Percentiles rank a stretch among this genome's conserved stretches.
phyloP scores from a whole-genome alignment of 805 yeast genomes.

The Starmerella kuoi region DNA sequence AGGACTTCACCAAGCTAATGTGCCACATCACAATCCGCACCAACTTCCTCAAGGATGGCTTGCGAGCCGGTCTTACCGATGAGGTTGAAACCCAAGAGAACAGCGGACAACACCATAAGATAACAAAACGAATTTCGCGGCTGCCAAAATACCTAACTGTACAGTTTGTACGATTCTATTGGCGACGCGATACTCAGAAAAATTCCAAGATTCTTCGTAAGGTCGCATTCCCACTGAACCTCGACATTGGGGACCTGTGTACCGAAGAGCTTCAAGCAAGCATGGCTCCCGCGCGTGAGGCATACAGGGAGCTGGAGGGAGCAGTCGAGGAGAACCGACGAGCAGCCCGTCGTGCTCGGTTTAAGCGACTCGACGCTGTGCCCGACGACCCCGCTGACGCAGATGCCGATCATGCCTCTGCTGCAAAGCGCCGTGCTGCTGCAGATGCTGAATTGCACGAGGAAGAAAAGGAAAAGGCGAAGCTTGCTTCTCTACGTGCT shows the following conservation, averaged over 20 bases:
- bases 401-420: constrained; percentile 18
- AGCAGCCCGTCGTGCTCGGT: constrained; percentile 53
- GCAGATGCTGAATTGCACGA: constrained; percentile 16
- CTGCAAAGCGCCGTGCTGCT: constrained; percentile 17
- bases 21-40: constrained; percentile 77
- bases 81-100: constrained; percentile 50
- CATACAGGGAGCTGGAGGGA: constrained; percentile 62
- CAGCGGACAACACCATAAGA: constrained; percentile 57
- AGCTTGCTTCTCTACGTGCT: constrained; percentile 21
- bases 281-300: constrained; percentile 63
- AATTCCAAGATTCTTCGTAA: constrained; percentile 89
- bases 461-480: constrained; percentile 16
- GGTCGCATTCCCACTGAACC: constrained; percentile 87
- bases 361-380: constrained; percentile 33
- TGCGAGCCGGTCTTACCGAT: constrained; percentile 62
- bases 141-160: constrained; percentile 81
- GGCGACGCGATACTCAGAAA: constrained; percentile 85
- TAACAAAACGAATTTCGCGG: constrained; percentile 47
- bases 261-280: constrained; percentile 61
- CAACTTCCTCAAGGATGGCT: constrained; percentile 79
- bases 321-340: constrained; percentile 59
- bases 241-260: constrained; percentile 76
- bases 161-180: constrained; percentile 87
- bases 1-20: constrained; percentile 57
- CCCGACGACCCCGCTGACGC: constrained; percentile 24